phyloP scores from a whole-genome alignment of 257 asterid genomes.

The Coffea canephora region DNA sequence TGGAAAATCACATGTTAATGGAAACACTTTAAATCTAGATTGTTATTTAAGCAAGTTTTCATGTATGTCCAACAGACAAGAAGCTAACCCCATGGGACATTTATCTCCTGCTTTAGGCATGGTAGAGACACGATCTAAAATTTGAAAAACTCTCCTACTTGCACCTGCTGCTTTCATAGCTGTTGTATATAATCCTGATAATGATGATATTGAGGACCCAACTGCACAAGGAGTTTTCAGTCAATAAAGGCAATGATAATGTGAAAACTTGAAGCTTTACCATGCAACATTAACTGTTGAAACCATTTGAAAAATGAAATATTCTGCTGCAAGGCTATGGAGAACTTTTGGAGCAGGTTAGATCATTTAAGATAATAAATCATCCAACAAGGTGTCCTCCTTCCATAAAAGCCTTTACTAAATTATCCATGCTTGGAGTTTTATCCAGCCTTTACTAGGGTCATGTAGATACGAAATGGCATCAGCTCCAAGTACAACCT shows the following conservation, averaged over 20 bases:
- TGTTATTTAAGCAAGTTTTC: not conserved
- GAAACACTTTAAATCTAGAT: not conserved
- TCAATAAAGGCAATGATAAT: not conserved
- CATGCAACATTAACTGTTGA: not conserved
- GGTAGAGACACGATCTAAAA: constrained; percentile 66
- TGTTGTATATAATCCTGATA: constrained; percentile 65
- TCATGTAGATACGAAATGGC: not conserved
- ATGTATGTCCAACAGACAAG: not conserved
- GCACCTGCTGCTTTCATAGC: constrained; percentile 97
- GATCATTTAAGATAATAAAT: not conserved
- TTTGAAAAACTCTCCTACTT: constrained; percentile 83
- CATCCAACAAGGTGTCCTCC: not conserved
- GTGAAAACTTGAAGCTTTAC: not conserved
- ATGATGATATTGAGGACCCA: constrained; percentile 67
- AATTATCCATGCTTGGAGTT: too few species aligned
- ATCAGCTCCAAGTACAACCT: not conserved
- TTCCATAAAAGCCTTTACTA: not conserved
- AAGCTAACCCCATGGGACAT: constrained; percentile 69
- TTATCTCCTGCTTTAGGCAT: constrained; percentile 69
- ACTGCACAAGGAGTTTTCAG: constrained; percentile 41
- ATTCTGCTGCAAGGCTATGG: not conserved
- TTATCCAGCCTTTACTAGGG: not conserved
- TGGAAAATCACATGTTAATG: not conserved
- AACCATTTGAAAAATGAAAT: not conserved
- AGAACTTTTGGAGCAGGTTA: not conserved